Percentiles rank a stretch among this genome's conserved stretches.
Evolutionary conservation across 768 basidiomycete species (phyloP).

Genomic region (Boletus reticulatus): DNA sequence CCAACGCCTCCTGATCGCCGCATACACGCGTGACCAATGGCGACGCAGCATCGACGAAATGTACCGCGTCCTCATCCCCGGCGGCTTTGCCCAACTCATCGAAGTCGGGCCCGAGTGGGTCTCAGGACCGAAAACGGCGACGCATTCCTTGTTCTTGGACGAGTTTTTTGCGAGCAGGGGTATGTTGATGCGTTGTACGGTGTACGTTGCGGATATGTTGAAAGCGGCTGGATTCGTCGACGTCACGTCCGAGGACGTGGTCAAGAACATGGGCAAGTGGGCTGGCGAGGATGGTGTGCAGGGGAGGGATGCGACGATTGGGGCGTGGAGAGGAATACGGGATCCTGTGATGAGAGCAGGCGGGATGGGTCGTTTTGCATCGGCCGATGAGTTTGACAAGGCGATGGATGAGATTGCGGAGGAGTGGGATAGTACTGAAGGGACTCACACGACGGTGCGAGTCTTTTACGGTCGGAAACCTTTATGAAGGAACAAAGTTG

Average conservation of each 20-base stretch:
- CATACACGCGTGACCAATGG: constrained; percentile 31
- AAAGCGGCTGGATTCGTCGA: constrained; percentile 17
- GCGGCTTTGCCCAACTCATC: constrained; percentile 34
- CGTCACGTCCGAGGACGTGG: constrained; percentile 16
- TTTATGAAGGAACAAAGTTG: background rate
- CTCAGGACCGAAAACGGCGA: constrained; percentile 12
- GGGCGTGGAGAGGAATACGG: constrained; percentile 24
- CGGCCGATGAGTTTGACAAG: constrained; percentile 20
- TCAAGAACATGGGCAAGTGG: constrained; percentile 23
- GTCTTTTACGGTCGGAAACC: constrained; percentile 17
- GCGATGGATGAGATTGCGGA: constrained; percentile 14
- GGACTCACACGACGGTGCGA: constrained; percentile 7
- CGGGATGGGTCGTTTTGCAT: constrained; percentile 10
- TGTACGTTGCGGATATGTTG: constrained; percentile 20
- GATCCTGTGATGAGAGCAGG: constrained; percentile 20
- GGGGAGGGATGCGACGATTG: constrained; percentile 13
- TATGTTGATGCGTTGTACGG: constrained; percentile 7
- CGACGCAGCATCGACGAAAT: constrained; percentile 22
- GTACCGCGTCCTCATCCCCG: constrained; percentile 30
- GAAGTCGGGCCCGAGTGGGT: constrained; percentile 23
- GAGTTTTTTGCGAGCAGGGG: constrained; percentile 7
- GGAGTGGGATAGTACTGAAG: constrained; percentile 26
- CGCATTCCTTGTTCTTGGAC: constrained; percentile 8
- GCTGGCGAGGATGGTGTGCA: constrained; percentile 22
- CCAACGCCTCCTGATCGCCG: constrained; percentile 32